A percentile compares a stretch with the other conserved stretches of the same genome.
Evolutionary conservation across 2,329 filamentous ascomycete genomes (phyloP).

Genomic region (Cladosporium cucumerinum): DNA sequence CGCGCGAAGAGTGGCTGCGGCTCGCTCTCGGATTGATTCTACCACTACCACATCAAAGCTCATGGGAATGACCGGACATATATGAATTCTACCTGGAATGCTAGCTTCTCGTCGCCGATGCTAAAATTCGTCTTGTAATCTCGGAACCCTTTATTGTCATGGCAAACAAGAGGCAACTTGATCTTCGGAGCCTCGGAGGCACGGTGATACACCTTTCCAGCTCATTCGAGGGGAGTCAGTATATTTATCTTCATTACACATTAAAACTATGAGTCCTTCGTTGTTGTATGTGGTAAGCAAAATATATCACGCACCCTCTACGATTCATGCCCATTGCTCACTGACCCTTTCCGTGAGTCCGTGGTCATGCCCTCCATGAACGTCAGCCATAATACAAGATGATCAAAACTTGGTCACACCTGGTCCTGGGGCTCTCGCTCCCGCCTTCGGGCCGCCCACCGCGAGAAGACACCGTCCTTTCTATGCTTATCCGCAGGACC

Average conservation of each 20-base stretch:
- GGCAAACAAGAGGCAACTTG: constrained; percentile 35
- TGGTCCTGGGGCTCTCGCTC: no score
- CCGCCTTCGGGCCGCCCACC: no score
- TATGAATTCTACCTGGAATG: constrained; percentile 30
- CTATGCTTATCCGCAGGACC: constrained; percentile 12
- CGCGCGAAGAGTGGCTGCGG: constrained; percentile 33
- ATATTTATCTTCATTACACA: no score
- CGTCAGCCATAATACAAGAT: no score
- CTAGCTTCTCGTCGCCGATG: constrained; percentile 31
- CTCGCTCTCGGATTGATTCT: constrained; percentile 32
- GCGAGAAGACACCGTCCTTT: no score
- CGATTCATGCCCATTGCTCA: no score
- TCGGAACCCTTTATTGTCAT: constrained; percentile 31
- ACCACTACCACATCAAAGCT: constrained; percentile 36
- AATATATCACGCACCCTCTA: no score
- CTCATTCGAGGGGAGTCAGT: background rate
- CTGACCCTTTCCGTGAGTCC: no score
- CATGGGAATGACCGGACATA: constrained; percentile 32
- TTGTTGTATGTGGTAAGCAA: no score
- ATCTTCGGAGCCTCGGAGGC: constrained; percentile 34
- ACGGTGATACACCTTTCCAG: constrained; percentile 25
- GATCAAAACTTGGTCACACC: no score
- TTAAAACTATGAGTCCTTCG: no score
- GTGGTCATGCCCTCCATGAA: no score
- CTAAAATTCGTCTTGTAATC: constrained; percentile 31